phyloP scores from a whole-genome alignment of 345 rosid species.

The Aethionema arabicum region DNA sequence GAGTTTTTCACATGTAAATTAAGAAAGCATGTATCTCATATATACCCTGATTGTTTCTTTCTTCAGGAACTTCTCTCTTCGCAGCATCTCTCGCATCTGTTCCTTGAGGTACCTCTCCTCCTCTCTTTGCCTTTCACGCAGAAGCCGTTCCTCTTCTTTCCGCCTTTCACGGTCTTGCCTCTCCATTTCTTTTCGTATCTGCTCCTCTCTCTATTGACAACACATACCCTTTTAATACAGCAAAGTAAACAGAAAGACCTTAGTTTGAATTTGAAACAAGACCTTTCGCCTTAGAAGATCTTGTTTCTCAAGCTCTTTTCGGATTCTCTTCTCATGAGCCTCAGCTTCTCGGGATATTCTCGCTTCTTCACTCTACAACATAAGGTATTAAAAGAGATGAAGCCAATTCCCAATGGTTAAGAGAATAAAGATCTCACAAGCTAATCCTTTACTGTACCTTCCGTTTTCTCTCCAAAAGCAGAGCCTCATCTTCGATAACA shows the following conservation, averaged over 20 bases:
- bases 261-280: conserved; percentile 25
- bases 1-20: conserved; percentile 15
- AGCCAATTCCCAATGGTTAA: not conserved
- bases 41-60: conserved; percentile 79
- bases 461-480: conserved; percentile 66
- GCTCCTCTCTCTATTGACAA: conserved; percentile 64
- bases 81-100: conserved; percentile 83
- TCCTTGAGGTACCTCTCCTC: conserved; percentile 78
- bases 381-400: conserved; percentile 10
- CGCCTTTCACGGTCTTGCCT: conserved; percentile 90
- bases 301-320: conserved; percentile 84
- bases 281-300: conserved; percentile 86
- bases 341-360: conserved; percentile 83
- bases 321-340: conserved; percentile 81
- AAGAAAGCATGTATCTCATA: conserved; percentile 16
- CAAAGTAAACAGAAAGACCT: conserved; percentile 10
- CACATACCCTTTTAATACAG: conserved; percentile 10
- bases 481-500: conserved; percentile 49
- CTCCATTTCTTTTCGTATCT: conserved; percentile 79
- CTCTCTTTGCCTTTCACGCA: conserved; percentile 90
- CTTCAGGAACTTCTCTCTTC: conserved; percentile 81
- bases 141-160: conserved; percentile 83
- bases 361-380: conserved; percentile 74
- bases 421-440: not conserved
- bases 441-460: conserved; percentile 43